These are phyloP conservation scores for Ceratocystis papillata DNA, from an alignment of 2,329 filamentous ascomycete genomes.

Conservation along the genomic window DNA sequence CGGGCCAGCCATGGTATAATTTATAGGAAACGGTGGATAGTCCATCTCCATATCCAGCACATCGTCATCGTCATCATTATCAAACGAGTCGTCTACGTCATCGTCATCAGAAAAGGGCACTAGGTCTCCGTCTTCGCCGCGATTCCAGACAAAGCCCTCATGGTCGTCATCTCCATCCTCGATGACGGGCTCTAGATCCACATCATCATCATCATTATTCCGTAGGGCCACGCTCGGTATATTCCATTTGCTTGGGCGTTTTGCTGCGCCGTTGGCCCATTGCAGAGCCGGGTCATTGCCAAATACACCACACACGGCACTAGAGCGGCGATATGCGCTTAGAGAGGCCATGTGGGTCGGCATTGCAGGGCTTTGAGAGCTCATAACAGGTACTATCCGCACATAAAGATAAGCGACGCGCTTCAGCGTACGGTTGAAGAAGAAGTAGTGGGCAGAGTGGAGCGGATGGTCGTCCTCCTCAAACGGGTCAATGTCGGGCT, in stretches of 20 bases:
- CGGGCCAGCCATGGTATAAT: slow-evolving; percentile 16
- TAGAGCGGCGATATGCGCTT: slow-evolving; percentile 15
- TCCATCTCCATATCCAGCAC: slow-evolving; percentile 31
- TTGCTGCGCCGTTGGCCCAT: slow-evolving; percentile 1
- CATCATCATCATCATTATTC: slow-evolving; percentile 14
- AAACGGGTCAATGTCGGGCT: slow-evolving; percentile 80
- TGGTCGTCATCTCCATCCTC: slow-evolving; percentile 38
- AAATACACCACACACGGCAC: slow-evolving; percentile 11
- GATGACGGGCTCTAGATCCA: slow-evolving; percentile 23
- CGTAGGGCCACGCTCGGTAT: not conserved
- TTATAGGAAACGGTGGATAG: slow-evolving; percentile 37
- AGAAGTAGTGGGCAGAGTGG: slow-evolving; percentile 94
- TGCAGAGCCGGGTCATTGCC: not conserved
- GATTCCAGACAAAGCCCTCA: slow-evolving; percentile 47
- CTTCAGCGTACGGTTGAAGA: slow-evolving; percentile 88
- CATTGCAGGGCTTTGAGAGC: slow-evolving; percentile 45
- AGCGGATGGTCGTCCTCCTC: slow-evolving; percentile 86
- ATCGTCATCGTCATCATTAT: slow-evolving; percentile 37
- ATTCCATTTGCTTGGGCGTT: slow-evolving; percentile 17
- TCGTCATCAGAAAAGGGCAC: slow-evolving; percentile 45
- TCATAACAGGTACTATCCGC: slow-evolving; percentile 72
- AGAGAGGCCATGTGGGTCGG: slow-evolving; percentile 30
- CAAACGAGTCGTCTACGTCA: slow-evolving; percentile 38
- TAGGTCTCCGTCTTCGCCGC: slow-evolving; percentile 48
- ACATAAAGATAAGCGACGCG: slow-evolving; percentile 90